Conservation (phyloP, 306 rosid species). For the Glycyrrhiza uralensis region DNA sequence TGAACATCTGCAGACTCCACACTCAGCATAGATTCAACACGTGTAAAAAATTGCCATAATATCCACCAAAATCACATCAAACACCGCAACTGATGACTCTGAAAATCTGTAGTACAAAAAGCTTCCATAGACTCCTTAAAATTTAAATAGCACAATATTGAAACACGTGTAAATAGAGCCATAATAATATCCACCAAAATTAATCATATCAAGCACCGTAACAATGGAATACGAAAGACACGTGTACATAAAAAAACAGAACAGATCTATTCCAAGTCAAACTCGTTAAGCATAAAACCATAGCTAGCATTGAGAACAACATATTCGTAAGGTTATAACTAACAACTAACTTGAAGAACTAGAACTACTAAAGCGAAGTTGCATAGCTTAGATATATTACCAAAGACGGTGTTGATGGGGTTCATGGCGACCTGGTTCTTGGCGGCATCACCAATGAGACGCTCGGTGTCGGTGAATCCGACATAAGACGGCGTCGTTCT, state of each 20-base stretch:
- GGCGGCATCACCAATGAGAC: neutral
- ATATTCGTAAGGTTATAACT: too few relatives aligned
- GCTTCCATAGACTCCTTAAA: too few relatives aligned
- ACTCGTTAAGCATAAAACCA: neutral
- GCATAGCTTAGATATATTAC: neutral
- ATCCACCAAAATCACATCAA: neutral
- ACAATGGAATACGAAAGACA: too few relatives aligned
- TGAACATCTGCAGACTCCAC: neutral
- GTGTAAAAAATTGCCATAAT: neutral
- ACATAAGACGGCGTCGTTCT: constrained; percentile 64
- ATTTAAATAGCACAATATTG: too few relatives aligned
- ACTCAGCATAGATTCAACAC: neutral
- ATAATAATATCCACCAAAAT: too few relatives aligned
- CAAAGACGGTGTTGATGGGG: neutral
- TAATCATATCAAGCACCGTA: too few relatives aligned
- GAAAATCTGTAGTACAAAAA: too few relatives aligned
- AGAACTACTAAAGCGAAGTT: neutral
- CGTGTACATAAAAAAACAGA: too few relatives aligned
- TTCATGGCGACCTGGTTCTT: neutral
- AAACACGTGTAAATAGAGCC: too few relatives aligned
- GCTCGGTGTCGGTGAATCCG: constrained; percentile 43
- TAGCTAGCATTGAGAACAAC: neutral
- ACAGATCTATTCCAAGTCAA: too few relatives aligned
- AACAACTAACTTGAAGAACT: neutral
- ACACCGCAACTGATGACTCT: neutral